Percentiles rank a stretch among this genome's conserved stretches.
Conservation (phyloP, 2,329 filamentous ascomycete species). For the Fusarium solani-melongenae region DNA sequence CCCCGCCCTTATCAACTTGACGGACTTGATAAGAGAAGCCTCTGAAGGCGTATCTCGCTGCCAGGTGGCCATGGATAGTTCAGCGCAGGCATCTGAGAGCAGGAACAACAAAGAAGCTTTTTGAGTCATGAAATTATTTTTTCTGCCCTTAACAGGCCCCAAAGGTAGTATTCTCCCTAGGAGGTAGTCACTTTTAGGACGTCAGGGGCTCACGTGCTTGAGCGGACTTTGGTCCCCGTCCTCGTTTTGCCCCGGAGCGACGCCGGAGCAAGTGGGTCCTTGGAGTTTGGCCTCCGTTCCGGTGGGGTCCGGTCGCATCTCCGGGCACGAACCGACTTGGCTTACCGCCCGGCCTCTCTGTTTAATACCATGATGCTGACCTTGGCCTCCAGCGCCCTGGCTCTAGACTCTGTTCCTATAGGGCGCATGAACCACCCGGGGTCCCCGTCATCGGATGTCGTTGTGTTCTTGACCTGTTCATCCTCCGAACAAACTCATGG, state of each 20-base stretch:
- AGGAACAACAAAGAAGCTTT: neutral
- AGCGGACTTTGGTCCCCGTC: slow-evolving; percentile 7
- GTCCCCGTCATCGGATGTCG: neutral
- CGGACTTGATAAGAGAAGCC: neutral
- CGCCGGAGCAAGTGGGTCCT: neutral
- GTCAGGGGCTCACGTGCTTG: neutral
- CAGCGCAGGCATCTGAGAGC: neutral
- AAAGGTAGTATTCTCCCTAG: neutral
- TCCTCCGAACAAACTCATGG: neutral
- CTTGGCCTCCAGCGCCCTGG: neutral
- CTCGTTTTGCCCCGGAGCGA: neutral
- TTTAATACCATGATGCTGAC: neutral
- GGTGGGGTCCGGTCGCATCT: neutral
- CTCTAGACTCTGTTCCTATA: neutral
- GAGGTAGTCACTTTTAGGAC: neutral
- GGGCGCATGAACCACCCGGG: neutral
- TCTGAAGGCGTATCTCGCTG: neutral
- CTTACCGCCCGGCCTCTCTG: neutral
- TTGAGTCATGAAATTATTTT: neutral
- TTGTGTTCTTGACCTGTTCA: neutral
- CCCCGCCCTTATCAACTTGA: neutral
- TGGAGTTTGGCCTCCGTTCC: slow-evolving; percentile 7
- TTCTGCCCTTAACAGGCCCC: neutral
- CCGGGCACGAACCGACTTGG: neutral
- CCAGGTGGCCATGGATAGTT: neutral